Percentiles rank a stretch among this genome's conserved stretches.
These are phyloP conservation scores for Penicillium diatomitis DNA, from an alignment of 495 filamentous ascomycete genomes.

Conservation along the genomic window DNA sequence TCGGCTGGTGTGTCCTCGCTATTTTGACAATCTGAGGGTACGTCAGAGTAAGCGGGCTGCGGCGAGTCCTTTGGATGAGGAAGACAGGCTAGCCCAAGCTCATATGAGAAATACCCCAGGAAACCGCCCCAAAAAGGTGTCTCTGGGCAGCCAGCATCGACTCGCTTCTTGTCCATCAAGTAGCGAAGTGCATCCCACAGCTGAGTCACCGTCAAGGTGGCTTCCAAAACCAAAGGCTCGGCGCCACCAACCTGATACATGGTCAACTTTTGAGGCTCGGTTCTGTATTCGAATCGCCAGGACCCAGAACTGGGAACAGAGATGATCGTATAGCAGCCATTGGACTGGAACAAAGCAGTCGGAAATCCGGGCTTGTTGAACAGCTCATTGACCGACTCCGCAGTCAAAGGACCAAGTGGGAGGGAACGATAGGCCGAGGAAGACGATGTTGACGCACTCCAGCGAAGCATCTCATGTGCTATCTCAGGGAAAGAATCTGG, in stretches of 20 bases:
- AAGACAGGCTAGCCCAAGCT: conserved; percentile 58
- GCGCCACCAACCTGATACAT: conserved; percentile 14
- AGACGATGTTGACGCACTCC: conserved; percentile 25
- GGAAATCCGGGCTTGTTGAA: conserved; percentile 30
- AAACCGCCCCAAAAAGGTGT: conserved; percentile 81
- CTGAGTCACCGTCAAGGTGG: conserved; percentile 19
- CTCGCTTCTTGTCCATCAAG: conserved; percentile 47
- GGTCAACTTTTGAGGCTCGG: conserved; percentile 13
- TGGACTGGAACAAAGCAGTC: conserved; percentile 35
- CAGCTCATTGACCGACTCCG: conserved; percentile 27
- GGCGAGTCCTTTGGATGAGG: conserved; percentile 21
- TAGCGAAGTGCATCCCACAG: conserved; percentile 36
- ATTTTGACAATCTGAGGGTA: not conserved
- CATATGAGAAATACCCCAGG: conserved; percentile 84
- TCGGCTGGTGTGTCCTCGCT: conserved; percentile 51
- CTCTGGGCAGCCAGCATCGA: conserved; percentile 28
- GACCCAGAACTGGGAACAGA: conserved; percentile 31
- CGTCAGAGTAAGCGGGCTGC: not conserved
- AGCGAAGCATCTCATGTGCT: conserved; percentile 28
- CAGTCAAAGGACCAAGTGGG: conserved; percentile 9
- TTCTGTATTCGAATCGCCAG: conserved; percentile 36
- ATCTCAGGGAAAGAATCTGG: conserved; percentile 17
- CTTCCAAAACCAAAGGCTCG: conserved; percentile 7
- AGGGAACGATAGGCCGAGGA: conserved; percentile 22
- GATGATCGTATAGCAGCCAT: conserved; percentile 32